Percentiles rank a stretch among this genome's conserved stretches.
phyloP scores from a whole-genome alignment of 129 eudicot species.

The Flaveria brownii region DNA sequence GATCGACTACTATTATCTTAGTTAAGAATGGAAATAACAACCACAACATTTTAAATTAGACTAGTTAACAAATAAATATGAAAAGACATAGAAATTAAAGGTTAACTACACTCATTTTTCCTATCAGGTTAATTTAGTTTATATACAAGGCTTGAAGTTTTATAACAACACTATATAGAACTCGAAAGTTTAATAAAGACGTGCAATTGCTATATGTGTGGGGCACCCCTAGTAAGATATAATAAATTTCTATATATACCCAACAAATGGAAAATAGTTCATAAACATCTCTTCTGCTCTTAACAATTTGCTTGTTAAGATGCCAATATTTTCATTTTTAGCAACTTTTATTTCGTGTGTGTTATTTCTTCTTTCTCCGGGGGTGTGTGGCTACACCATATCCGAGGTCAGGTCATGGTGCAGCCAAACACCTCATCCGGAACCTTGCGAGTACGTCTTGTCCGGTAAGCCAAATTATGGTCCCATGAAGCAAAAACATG shows the following conservation, averaged over 20 bases:
- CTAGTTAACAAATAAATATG: too few relatives aligned
- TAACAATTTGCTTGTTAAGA: constrained; percentile 20
- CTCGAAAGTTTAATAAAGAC: not conserved
- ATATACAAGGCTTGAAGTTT: not conserved
- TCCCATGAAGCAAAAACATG: constrained; percentile 39
- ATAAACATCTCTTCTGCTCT: constrained; percentile 14
- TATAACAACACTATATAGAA: not conserved
- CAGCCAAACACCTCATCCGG: constrained; percentile 66
- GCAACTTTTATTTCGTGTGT: constrained; percentile 24
- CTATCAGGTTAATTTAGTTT: not conserved
- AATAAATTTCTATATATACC: constrained; percentile 33
- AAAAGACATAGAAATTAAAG: not conserved
- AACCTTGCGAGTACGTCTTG: constrained; percentile 57
- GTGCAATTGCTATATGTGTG: constrained; percentile 2
- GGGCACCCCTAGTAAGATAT: not conserved
- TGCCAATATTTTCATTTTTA: constrained; percentile 22
- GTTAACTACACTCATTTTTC: not conserved
- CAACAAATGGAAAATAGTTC: constrained; percentile 1
- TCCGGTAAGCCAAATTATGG: constrained; percentile 40
- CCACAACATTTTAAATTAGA: too few relatives aligned
- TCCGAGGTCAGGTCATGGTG: constrained; percentile 60
- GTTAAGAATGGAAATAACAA: not conserved
- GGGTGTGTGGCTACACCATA: constrained; percentile 28
- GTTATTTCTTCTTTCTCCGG: constrained; percentile 26
- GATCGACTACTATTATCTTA: too few relatives aligned